Evolutionary conservation across 2,329 filamentous ascomycete genomes (phyloP), one percentile per base, ranked within the genome.

Genomic region (Alternaria tenuissima): DNA sequence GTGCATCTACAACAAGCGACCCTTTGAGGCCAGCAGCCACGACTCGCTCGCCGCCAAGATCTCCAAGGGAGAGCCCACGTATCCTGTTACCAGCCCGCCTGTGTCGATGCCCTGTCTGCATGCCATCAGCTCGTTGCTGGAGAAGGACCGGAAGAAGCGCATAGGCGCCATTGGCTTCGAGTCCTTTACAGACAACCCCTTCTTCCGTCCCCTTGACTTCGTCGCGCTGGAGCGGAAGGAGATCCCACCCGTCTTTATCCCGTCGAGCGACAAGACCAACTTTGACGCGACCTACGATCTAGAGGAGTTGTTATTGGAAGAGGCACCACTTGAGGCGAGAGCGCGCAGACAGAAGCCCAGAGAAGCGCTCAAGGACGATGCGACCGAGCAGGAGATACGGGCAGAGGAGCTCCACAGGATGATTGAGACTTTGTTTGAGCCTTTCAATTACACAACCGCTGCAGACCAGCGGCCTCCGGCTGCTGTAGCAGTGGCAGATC

Each of bases 1-100:
- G 79, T 98, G 95, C 85, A 97, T 99, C 67, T 99, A 98, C 82
- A 97, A 96, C 82, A 98, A 96, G 92, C 88, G 95, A 71, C 95
- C 95, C 22, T 99, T 98, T 67, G 93, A 97, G 74, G 94, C 93
- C 54, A 92, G 89, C 69, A 94, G 89, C 48, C 93, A 97, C 75
- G 89, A 92, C 56, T 87, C 88, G 7, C 83, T 99, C 49, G 90
- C 91, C 69, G 88, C 89, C 63, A 88, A 92, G 66, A 96, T 99
- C 73, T 87, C 90, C 69, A 91, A 89, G 72, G 92, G 90, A 12
- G 89, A 88, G 64, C 93, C 94, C 4, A 93, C 91, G 71, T 98
- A 92, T 76, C 94, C 92, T n/a, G 88, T 96, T 66, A 99, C 95
- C 3, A 91, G 91, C 68, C 95, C 95, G 5, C 91, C 94, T 0